Base-by-base conservation (phyloP, 2,329 filamentous ascomycete species). In the Fusarium continuum region DNA sequence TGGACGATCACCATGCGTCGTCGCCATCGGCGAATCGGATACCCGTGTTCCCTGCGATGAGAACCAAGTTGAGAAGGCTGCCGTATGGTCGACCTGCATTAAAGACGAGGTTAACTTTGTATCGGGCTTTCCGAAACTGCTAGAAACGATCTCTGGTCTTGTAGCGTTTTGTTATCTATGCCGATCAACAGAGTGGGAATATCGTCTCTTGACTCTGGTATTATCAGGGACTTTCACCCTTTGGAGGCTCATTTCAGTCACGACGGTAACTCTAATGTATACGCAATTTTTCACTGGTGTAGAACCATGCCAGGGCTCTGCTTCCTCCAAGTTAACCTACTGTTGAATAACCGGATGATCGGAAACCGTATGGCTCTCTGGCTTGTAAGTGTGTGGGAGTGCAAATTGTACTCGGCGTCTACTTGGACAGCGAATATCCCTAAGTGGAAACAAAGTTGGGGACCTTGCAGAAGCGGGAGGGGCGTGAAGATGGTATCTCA, bases 361-460 rank as follows among this genome's bases (percentile, higher is more conserved):
- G 19, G 38, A 17, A 20, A 8, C 8, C 13, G 6, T 19, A 13
- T 14, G 25, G 14, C 22, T 23, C 17, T 29, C 14, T 13, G 20
- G 25, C 9, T 8, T 36, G 14, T 7, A 32, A 22, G 20, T 25
- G 39, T 22, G 22, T 26, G 10, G 9, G 26, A 13, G 31, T 31
- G 22, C 31, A 36, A 32, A 17, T 31, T 43, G 26, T 10, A 32
- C 8, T n/a, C 4, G 22, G 31, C 22, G 44, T 34, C 26, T 22
- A 17, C 10, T 19, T 43, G 26, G 22, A 29, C 23, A 45, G 43
- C 23, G 39, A 19, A 19, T 41, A 13, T 29, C 8, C n/a, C 7
- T 43, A 39, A 31, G 22, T 29, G 17, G 28, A 44, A 39, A 38
- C 39, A 60, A 23, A 54, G 53, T 66, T 59, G 10, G 25, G 20